These are phyloP conservation scores for Colletotrichum endophyticum DNA, from an alignment of 2,329 filamentous ascomycete genomes.

Conservation along the genomic window DNA sequence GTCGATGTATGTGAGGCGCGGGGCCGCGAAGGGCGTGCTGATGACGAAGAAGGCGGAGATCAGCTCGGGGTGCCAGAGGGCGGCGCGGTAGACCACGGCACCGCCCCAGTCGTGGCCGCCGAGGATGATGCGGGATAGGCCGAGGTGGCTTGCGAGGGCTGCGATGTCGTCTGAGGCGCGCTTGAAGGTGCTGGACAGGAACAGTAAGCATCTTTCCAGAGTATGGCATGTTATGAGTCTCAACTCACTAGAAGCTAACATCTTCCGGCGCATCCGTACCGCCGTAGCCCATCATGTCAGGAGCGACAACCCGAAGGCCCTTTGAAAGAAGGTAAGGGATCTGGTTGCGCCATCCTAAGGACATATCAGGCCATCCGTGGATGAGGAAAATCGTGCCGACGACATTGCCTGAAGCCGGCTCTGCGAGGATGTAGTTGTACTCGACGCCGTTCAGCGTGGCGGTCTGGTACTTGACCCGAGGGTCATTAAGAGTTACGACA, in stretches of 20 bases:
- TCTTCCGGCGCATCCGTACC: conserved; percentile 65
- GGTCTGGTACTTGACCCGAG: neutral
- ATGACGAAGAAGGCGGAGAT: conserved; percentile 74
- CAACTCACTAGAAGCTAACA: conserved; percentile 1
- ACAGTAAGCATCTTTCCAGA: conserved; percentile 32
- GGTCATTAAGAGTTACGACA: neutral
- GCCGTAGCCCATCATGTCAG: conserved; percentile 82
- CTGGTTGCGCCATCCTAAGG: conserved; percentile 80
- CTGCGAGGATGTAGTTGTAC: conserved; percentile 65
- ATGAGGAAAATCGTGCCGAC: conserved; percentile 49
- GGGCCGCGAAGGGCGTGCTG: conserved; percentile 72
- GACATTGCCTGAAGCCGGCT: conserved; percentile 38
- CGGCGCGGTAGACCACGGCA: conserved; percentile 70
- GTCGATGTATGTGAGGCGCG: conserved; percentile 53
- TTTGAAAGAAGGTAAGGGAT: conserved; percentile 72
- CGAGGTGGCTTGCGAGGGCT: conserved; percentile 61
- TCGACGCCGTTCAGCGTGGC: conserved; percentile 49
- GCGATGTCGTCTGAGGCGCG: conserved; percentile 74
- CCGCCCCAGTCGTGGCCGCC: conserved; percentile 89
- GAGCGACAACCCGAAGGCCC: conserved; percentile 73
- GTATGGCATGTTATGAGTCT: neutral
- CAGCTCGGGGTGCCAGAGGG: conserved; percentile 71
- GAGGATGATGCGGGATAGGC: conserved; percentile 64
- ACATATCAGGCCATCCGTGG: conserved; percentile 77
- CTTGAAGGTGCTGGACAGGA: conserved; percentile 67